Base-by-base conservation (phyloP, 2,329 filamentous ascomycete species). In the Fusarium lyarnte region DNA sequence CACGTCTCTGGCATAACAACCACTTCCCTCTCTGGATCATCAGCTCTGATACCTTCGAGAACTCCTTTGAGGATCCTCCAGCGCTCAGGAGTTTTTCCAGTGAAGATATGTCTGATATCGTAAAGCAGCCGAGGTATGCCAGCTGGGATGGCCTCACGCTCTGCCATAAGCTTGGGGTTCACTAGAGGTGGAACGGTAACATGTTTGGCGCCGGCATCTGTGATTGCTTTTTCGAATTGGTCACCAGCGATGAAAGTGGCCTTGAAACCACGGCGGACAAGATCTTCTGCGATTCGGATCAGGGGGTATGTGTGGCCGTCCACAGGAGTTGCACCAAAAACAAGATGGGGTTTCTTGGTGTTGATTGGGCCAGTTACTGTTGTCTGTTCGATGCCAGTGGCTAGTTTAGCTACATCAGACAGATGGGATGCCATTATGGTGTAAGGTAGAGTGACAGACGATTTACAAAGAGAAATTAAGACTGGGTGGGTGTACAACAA, bases 1-100 rank as follows among this genome's bases (percentile, higher is more conserved):
- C 79, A 74, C 6, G 78, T 76, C 71, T 88, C 86, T 38, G 79
- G 78, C n/a, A 87, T 57, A 17, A 86, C 75, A 25, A 88, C 68
- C 33, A 87, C 78, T 35, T 84, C 78, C 13, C 82, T 78, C 8
- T 66, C 69, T 6, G 81, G 79, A 36, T 83, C 77, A 4, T 77
- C 61, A 12, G 77, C 75, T 5, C 78, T 77, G 35, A 82, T 66
- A 8, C 72, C 75, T 74, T 80, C 79, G 19, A 85, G 82, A 5
- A 80, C 77, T 14, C 62, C 65, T 60, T 82, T 81, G 11, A 84
- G 47, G 19, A 79, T 77, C 43, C 76, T 64, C 64, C 82, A 79
- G 12, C 80, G 78, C 8, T 70, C 60, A 1, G 81, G 79, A 8
- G 82, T 83, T 16, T 75, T 58, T 8, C 76, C 65, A 17, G 68